phyloP scores from a whole-genome alignment of 2,329 filamentous ascomycete genomes.

The Remersonia thermophila region DNA sequence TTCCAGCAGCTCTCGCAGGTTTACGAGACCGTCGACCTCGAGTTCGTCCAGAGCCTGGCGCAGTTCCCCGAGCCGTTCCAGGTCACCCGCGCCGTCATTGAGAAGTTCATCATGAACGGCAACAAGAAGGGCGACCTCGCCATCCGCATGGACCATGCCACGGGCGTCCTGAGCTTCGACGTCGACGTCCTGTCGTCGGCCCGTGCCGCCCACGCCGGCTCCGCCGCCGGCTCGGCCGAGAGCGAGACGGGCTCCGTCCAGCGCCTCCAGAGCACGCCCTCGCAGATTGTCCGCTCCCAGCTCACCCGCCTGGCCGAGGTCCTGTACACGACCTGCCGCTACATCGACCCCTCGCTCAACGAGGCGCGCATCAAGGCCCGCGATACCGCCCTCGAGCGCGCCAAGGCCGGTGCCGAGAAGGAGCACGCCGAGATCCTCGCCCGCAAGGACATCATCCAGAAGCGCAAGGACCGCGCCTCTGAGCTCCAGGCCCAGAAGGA shows the following conservation, averaged over 20 bases:
- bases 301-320: slow-evolving; percentile 83
- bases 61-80: slow-evolving; percentile 96
- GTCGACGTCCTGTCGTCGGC: slow-evolving; percentile 96
- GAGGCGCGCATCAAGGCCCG: slow-evolving; percentile 69
- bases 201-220: slow-evolving; percentile 80
- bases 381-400: slow-evolving; percentile 65
- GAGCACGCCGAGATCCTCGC: slow-evolving; percentile 78
- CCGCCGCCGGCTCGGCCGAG: slow-evolving; percentile 76
- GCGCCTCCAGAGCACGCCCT: slow-evolving; percentile 91
- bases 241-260: slow-evolving; percentile 75
- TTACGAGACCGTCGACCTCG: slow-evolving; percentile 92
- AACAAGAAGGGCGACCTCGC: slow-evolving; percentile 99
- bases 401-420: slow-evolving; percentile 77
- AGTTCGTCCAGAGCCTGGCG: slow-evolving; percentile 85
- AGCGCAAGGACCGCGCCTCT: slow-evolving; percentile 92
- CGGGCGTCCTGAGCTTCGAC: slow-evolving; percentile 91
- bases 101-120: slow-evolving; percentile 99
- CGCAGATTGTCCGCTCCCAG: slow-evolving; percentile 93
- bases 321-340: slow-evolving; percentile 86
- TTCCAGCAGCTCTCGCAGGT: slow-evolving; percentile 99
- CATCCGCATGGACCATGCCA: slow-evolving; percentile 91
- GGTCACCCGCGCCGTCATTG: slow-evolving; percentile 78
- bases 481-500: slow-evolving; percentile 79
- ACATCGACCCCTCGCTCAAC: slow-evolving; percentile 84
- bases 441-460: slow-evolving; percentile 83